Evolutionary conservation across 2,329 filamentous ascomycete species (phyloP).

Genomic region (Fusarium vanettenii): DNA sequence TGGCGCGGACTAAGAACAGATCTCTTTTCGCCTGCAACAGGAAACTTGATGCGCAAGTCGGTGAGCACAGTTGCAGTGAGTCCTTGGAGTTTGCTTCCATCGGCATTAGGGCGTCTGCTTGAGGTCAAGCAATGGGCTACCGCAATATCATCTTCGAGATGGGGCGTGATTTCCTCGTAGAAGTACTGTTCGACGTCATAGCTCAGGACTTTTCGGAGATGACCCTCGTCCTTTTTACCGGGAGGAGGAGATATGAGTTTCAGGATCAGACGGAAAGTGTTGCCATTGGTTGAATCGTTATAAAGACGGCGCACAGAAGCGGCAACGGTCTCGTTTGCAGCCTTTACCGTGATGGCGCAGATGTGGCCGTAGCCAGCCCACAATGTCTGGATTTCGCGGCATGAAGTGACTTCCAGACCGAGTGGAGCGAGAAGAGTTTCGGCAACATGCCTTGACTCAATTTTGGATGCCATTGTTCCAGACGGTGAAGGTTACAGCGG

Average conservation of each 20-base stretch:
- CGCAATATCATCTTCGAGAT: conserved; percentile 55
- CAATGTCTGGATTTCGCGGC: conserved; percentile 54
- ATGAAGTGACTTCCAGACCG: conserved; percentile 54
- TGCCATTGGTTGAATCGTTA: conserved; percentile 8
- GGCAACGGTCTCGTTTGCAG: conserved; percentile 37
- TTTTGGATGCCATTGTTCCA: conserved; percentile 7
- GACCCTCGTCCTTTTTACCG: conserved; percentile 64
- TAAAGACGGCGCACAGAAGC: conserved; percentile 12
- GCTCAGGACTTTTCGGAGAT: conserved; percentile 73
- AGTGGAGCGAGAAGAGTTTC: conserved; percentile 54
- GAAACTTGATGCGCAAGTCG: conserved; percentile 65
- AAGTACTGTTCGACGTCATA: conserved; percentile 77
- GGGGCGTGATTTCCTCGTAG: conserved; percentile 66
- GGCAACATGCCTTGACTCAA: conserved; percentile 47
- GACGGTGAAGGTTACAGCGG: background rate
- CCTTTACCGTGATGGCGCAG: conserved; percentile 62
- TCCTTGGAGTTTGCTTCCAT: conserved; percentile 47
- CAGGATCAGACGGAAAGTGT: conserved; percentile 60
- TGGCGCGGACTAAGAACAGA: conserved; percentile 59
- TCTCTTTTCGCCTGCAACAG: conserved; percentile 67
- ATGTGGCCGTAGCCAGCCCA: conserved; percentile 68
- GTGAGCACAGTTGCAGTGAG: conserved; percentile 67
- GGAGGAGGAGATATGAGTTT: conserved; percentile 67
- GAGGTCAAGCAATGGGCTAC: conserved; percentile 64
- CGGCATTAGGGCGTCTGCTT: conserved; percentile 44